These are phyloP conservation scores for Hypoxylon sp. DNA, from an alignment of 2,329 filamentous ascomycete species.

Conservation along the genomic window DNA sequence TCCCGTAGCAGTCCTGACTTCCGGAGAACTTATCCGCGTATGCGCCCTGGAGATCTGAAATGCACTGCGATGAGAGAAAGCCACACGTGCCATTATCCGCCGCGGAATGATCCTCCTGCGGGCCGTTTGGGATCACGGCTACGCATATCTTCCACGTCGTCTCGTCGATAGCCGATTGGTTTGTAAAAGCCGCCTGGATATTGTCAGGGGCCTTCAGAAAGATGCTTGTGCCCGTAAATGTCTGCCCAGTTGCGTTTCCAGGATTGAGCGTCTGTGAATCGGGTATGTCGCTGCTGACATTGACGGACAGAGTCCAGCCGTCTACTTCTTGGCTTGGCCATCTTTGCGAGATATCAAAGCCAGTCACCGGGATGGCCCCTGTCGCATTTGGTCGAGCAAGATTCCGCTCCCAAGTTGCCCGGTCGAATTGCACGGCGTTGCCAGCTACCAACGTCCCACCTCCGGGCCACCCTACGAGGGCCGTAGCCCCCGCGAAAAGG, in stretches of 20 bases:
- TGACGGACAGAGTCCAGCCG: conserved; percentile 56
- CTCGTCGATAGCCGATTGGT: conserved; percentile 43
- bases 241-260: conserved; percentile 38
- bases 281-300: conserved; percentile 49
- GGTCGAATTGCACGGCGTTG: conserved; percentile 48
- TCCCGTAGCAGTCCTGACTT: conserved; percentile 49
- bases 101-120: conserved; percentile 37
- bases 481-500: conserved; percentile 48
- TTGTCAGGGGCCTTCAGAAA: conserved; percentile 45
- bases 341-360: conserved; percentile 56
- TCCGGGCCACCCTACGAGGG: conserved; percentile 59
- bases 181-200: conserved; percentile 31
- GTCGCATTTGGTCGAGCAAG: conserved; percentile 59
- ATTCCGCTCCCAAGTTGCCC: conserved; percentile 53
- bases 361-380: conserved; percentile 41
- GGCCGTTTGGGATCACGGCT: conserved; percentile 44
- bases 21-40: conserved; percentile 48
- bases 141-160: conserved; percentile 53
- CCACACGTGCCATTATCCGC: conserved; percentile 42
- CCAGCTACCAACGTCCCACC: conserved; percentile 48
- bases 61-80: conserved; percentile 45
- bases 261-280: conserved; percentile 47
- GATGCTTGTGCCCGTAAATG: conserved; percentile 52
- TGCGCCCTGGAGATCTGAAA: conserved; percentile 49
- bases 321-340: conserved; percentile 66